A percentile compares a stretch with the other conserved stretches of the same genome.
Evolutionary conservation across 2,329 filamentous ascomycete genomes (phyloP).

Genomic region (Ophiostoma angusticollis): DNA sequence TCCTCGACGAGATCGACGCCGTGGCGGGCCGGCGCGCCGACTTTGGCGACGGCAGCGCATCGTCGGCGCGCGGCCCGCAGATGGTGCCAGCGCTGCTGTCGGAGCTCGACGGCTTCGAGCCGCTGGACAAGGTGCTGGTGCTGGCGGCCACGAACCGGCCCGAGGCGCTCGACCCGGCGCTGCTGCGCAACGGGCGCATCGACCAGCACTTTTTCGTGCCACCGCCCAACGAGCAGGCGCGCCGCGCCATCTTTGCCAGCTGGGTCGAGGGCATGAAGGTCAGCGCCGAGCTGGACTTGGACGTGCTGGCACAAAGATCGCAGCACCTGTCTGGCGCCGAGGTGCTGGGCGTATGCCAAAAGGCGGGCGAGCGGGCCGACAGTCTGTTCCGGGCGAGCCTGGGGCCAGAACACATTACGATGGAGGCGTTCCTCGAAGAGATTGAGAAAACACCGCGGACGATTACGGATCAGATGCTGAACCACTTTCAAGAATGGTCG

Average conservation of each 20-base stretch:
- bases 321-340: constrained; percentile 82
- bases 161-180: constrained; percentile 70
- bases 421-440: constrained; percentile 19
- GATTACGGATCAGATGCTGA: constrained; percentile 24
- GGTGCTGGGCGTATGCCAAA: constrained; percentile 43
- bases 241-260: constrained; percentile 63
- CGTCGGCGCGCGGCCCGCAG: constrained; percentile 48
- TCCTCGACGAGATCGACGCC: constrained; percentile 92
- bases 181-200: constrained; percentile 76
- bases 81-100: constrained; percentile 81
- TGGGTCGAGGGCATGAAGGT: constrained; percentile 50
- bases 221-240: constrained; percentile 59
- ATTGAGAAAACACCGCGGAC: constrained; percentile 24
- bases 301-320: constrained; percentile 47
- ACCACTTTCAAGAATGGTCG: constrained; percentile 26
- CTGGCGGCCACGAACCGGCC: constrained; percentile 88
- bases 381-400: constrained; percentile 5
- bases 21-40: constrained; percentile 49
- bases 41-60: constrained; percentile 26
- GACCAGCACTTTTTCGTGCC: constrained; percentile 78
- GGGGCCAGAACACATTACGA: constrained; percentile 24
- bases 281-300: constrained; percentile 49
- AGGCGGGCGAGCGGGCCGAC: constrained; percentile 29
- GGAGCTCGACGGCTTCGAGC: constrained; percentile 92
- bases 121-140: constrained; percentile 69